Evolutionary conservation across 2,329 filamentous ascomycete genomes (phyloP), one percentile per base, ranked within the genome.

Genomic region (Venturia nashicola): DNA sequence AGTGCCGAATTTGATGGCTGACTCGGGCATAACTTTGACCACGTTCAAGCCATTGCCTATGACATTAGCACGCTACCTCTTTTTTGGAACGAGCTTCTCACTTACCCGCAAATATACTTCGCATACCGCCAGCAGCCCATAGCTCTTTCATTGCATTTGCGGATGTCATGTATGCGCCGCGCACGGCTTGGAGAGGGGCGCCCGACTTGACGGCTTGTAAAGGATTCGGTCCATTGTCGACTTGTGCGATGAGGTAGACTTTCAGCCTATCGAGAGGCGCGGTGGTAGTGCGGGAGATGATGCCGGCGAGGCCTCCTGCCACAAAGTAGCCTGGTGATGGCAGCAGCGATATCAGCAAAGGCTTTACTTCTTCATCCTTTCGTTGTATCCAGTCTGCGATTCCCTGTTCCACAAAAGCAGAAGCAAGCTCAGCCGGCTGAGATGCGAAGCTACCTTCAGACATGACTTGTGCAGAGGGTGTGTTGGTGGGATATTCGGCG

Each of bases 11-110:
- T 97, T 96, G 73, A 99, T 96, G 34, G 94, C 93, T 36, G 93
- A 97, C 77, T 99, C 94, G 0, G 94, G 94, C 91, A 97, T 96
- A 66, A 99, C 94, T 76, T 99, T 99, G 71, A 97, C 76, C 2
- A 99, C 91, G 70, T 99, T 99, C 69, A 99, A 80, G 3, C 94
- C 94, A 71, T 99, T 99, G 44, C 94, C 92, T 96, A 69, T 8
- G 27, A 34, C 23, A 64, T 73, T 64, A 73, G 67, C 69, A 20
- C 4, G 18, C 18, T 16, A 68, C 27, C 32, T 32, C 59, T 18
- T 39, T 5, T 16, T 7, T 23, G 20, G 12, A 43, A 40, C 12
- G n/a, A 23, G 3, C 59, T 6, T 42, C 14, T 18, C 9, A 69
- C 86, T 74, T 77, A 96, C 91, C 94, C 68, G 93, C 92, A 77